Base-by-base conservation (phyloP, 306 rosid species). In the Neltuma alba region DNA sequence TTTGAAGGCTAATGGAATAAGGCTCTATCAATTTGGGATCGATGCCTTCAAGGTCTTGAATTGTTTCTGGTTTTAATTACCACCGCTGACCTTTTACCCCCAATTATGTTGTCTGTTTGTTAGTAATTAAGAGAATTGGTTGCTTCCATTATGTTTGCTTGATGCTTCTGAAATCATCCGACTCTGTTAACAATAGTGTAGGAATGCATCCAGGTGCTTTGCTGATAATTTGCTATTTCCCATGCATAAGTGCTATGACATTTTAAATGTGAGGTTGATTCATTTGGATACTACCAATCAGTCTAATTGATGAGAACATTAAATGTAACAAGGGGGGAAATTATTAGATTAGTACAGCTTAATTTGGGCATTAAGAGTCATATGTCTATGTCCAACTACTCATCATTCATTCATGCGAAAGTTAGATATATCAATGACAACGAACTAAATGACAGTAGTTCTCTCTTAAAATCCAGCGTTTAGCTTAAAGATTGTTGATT, bases 21-120 rank as follows among this genome's bases (percentile, higher is more conserved):
- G 48, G 74, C 91, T 91, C 70, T 87, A 81, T 83, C 92, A 87
- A 80, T 87, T 88, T 54, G 89, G 91, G 48, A 91, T 91, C 75
- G 92, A 91, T 45, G 81, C 89, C 72, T 87, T 86, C 45, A 89
- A 87, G 91, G 91, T 91, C 70, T 33, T 77, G 77, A 72, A 16
- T 78, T 28, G 6, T 68, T 76, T 78, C 45, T 11, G 5, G 28
- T 64, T 45, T n/a, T 75, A 18, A 75, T 76, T 37, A 42, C 15
- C 41, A 20, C 44, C 33, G 20, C 40, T 42, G 34, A 18, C 34
- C 33, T 18, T 12, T 18, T 21, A n/a, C n/a, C 41, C 27, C 1
- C 1, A 14, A 4, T 1, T 41, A 13, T 36, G 42, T 70, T 45
- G 50, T 71, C 63, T 23, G 47, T 72, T 64, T 47, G 28, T 44